phyloP scores from a whole-genome alignment of 2,329 filamentous ascomycete species.

The Talaromyces atroroseus region DNA sequence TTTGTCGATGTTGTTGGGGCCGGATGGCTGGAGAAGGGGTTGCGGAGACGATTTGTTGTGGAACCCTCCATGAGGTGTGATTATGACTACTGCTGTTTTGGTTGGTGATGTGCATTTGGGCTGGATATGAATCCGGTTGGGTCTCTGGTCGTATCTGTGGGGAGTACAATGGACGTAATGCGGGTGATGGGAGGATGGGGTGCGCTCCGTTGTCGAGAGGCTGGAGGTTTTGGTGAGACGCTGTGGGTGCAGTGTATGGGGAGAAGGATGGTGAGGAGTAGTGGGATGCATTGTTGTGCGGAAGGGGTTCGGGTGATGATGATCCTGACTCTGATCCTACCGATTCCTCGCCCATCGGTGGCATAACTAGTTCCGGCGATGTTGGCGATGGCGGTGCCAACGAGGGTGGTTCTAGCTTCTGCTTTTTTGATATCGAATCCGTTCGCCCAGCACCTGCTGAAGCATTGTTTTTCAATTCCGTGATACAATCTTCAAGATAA shows the following conservation, averaged over 20 bases:
- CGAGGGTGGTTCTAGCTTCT: not conserved
- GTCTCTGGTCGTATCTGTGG: slow-evolving; percentile 3
- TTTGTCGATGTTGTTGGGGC: slow-evolving; percentile 19
- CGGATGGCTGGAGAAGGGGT: slow-evolving; percentile 22
- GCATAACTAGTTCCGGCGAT: slow-evolving; percentile 28
- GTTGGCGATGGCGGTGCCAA: slow-evolving; percentile 30
- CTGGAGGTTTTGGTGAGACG: not conserved
- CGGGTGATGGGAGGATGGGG: slow-evolving; percentile 33
- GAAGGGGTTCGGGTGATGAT: slow-evolving; percentile 31
- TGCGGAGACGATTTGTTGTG: slow-evolving; percentile 13
- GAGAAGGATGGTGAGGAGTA: slow-evolving; percentile 31
- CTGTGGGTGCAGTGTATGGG: slow-evolving; percentile 20
- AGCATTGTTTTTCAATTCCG: slow-evolving; percentile 62
- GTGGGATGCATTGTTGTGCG: slow-evolving; percentile 14
- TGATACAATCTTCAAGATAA: slow-evolving; percentile 84
- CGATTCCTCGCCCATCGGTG: slow-evolving; percentile 17
- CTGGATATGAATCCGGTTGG: not conserved
- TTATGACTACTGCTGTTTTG: slow-evolving; percentile 18
- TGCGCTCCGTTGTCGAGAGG: slow-evolving; percentile 15
- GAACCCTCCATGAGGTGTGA: slow-evolving; percentile 21
- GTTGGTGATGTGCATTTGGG: slow-evolving; percentile 12
- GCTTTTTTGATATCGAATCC: slow-evolving; percentile 17
- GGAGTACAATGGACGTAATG: slow-evolving; percentile 25
- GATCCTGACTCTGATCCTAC: slow-evolving; percentile 26
- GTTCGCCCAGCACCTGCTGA: slow-evolving; percentile 17